phyloP scores from a whole-genome alignment of 768 basidiomycete genomes.

The Russula brevipes region DNA sequence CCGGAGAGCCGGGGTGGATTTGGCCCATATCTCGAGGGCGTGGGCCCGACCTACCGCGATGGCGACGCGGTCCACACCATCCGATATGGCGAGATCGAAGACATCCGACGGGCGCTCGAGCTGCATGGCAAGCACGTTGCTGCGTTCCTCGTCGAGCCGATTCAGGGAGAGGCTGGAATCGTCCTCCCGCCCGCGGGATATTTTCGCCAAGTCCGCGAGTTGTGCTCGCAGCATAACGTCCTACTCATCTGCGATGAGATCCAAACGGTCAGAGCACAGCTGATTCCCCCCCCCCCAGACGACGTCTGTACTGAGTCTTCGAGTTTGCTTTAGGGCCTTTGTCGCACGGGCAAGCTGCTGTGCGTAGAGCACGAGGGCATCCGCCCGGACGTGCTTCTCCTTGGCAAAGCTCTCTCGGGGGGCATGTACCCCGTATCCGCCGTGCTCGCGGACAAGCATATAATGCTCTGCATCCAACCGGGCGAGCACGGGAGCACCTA shows the following conservation, averaged over 20 bases:
- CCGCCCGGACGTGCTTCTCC: constrained; percentile 77
- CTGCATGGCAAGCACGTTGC: constrained; percentile 78
- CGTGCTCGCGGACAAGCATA: constrained; percentile 82
- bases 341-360: constrained; percentile 91
- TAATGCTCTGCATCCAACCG: constrained; percentile 92
- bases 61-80: constrained; percentile 53
- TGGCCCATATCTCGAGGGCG: constrained; percentile 76
- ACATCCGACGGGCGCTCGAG: constrained; percentile 77
- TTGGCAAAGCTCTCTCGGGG: constrained; percentile 96
- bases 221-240: constrained; percentile 91
- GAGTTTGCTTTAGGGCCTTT: constrained; percentile 57
- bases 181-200: constrained; percentile 90
- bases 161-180: constrained; percentile 98
- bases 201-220: constrained; percentile 62
- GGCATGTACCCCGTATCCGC: constrained; percentile 87
- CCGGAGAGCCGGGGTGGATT: constrained; percentile 83
- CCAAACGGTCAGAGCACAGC: constrained; percentile 62
- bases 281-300: constrained; percentile 12
- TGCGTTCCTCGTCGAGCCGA: constrained; percentile 94
- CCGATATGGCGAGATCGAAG: constrained; percentile 77
- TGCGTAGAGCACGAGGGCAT: constrained; percentile 83
- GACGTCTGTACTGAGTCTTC: constrained; percentile 10
- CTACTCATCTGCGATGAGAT: constrained; percentile 98
- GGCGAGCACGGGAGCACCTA: constrained; percentile 97
- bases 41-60: constrained; percentile 73